phyloP scores from a whole-genome alignment of 805 yeast genomes.

The Nematodospora valgi region DNA sequence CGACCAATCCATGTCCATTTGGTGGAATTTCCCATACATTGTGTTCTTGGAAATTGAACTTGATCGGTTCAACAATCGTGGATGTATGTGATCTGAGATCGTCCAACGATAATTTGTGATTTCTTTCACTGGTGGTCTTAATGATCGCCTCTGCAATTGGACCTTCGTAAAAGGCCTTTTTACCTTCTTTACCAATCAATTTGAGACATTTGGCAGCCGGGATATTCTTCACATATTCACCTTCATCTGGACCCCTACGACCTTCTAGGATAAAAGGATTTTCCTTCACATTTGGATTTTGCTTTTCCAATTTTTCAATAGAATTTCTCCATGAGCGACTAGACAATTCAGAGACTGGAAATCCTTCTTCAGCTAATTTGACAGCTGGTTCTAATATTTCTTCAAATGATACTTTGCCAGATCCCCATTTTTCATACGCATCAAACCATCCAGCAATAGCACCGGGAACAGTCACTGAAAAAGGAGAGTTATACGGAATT shows the following conservation, averaged over 20 bases:
- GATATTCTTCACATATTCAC: conserved; percentile 53
- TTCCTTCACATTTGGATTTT: conserved; percentile 30
- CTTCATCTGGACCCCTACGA: conserved; percentile 45
- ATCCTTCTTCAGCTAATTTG: conserved; percentile 66
- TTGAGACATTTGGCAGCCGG: conserved; percentile 52
- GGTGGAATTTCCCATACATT: conserved; percentile 83
- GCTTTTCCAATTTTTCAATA: conserved; percentile 34
- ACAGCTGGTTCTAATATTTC: conserved; percentile 65
- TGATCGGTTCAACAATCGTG: conserved; percentile 63
- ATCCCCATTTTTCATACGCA: conserved; percentile 67
- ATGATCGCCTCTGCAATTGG: conserved; percentile 66
- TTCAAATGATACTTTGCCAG: conserved; percentile 56
- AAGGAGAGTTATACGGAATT: conserved; percentile 51
- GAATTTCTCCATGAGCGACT: conserved; percentile 46
- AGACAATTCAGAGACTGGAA: conserved; percentile 59
- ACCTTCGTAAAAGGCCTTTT: conserved; percentile 67
- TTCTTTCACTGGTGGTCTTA: conserved; percentile 44
- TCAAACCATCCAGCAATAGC: conserved; percentile 80
- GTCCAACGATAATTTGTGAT: conserved; percentile 52
- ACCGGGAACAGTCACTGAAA: conserved; percentile 72
- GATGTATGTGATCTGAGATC: conserved; percentile 61
- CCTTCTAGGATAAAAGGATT: conserved; percentile 35
- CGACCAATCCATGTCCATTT: conserved; percentile 78
- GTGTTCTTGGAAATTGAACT: conserved; percentile 46
- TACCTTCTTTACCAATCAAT: conserved; percentile 53